Percentiles rank a stretch among this genome's conserved stretches.
Conservation (phyloP, 2,329 filamentous ascomycete genomes). For the Pyrenophora teres region DNA sequence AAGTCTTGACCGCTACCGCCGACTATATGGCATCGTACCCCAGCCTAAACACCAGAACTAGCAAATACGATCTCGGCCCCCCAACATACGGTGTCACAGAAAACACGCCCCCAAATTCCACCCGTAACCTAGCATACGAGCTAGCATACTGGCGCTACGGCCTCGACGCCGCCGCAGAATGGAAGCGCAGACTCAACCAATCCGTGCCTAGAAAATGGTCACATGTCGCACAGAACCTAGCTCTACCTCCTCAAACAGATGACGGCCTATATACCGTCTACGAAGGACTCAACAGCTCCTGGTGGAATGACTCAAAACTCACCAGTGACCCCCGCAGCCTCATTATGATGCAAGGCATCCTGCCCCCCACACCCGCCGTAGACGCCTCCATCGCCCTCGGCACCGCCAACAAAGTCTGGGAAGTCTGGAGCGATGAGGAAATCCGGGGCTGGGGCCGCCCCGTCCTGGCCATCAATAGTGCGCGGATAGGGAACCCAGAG, state of each 20-base stretch:
- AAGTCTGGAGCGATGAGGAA: conserved; percentile 36
- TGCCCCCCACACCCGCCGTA: conserved; percentile 32
- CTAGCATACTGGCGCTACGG: conserved; percentile 65
- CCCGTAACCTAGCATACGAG: conserved; percentile 63
- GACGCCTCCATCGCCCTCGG: conserved; percentile 27
- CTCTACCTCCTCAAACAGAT: conserved; percentile 54
- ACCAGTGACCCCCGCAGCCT: conserved; percentile 34
- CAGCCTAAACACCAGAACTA: conserved; percentile 56
- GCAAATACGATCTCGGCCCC: conserved; percentile 58
- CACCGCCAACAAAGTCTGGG: conserved; percentile 33
- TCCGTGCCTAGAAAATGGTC: conserved; percentile 53
- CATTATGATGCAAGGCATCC: conserved; percentile 35
- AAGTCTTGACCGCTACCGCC: conserved; percentile 56
- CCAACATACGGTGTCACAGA: conserved; percentile 58
- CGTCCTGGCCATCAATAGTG: conserved; percentile 37
- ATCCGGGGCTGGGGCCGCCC: conserved; percentile 41
- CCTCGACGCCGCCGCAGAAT: conserved; percentile 57
- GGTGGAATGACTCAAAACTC: conserved; percentile 32
- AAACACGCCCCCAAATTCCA: conserved; percentile 61
- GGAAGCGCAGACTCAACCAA: conserved; percentile 56
- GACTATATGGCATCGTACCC: conserved; percentile 65
- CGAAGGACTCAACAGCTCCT: conserved; percentile 51
- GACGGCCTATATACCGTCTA: conserved; percentile 60
- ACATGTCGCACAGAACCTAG: conserved; percentile 58
- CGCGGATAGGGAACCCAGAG: conserved; percentile 29